Percentiles rank a stretch among this genome's conserved stretches.
Evolutionary conservation across 305 asterid genomes (phyloP).

Genomic region (Fraxinus paxiana): DNA sequence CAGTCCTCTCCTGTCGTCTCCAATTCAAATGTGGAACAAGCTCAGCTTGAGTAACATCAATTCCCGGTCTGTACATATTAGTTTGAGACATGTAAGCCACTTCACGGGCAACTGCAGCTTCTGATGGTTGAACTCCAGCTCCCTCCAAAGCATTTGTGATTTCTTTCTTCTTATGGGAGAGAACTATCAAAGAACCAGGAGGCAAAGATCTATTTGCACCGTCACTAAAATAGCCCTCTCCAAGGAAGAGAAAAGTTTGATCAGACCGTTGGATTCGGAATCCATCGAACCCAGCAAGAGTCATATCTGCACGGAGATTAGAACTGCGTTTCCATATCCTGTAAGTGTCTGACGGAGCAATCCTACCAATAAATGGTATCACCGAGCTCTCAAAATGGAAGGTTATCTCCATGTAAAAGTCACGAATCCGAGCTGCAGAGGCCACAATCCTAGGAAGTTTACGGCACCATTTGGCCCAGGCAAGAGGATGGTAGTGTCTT

Average conservation of each 20-base stretch:
- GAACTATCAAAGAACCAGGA: constrained; percentile 92
- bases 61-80: constrained; percentile 97
- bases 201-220: constrained; percentile 66
- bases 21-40: constrained; percentile 88
- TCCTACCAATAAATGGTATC: constrained; percentile 91
- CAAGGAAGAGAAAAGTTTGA: constrained; percentile 92
- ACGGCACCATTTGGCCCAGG: constrained; percentile 99
- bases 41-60: constrained; percentile 96
- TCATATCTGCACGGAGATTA: constrained; percentile 86
- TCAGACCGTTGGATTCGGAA: constrained; percentile 95
- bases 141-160: constrained; percentile 94
- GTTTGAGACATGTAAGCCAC: constrained; percentile 98
- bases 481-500: constrained; percentile 93
- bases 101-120: constrained; percentile 94
- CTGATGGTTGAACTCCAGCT: constrained; percentile 91
- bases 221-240: constrained; percentile 76
- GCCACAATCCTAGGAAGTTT: constrained; percentile 96
- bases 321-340: constrained; percentile 97
- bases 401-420: constrained; percentile 95
- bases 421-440: constrained; percentile 79
- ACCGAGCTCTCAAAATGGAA: constrained; percentile 98
- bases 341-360: constrained; percentile 98
- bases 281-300: constrained; percentile 98
- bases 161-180: constrained; percentile 89
- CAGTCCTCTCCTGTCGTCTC: constrained; percentile 96